Conservation (phyloP, 352 stramenopile species). For the Pythium diclinum region DNA sequence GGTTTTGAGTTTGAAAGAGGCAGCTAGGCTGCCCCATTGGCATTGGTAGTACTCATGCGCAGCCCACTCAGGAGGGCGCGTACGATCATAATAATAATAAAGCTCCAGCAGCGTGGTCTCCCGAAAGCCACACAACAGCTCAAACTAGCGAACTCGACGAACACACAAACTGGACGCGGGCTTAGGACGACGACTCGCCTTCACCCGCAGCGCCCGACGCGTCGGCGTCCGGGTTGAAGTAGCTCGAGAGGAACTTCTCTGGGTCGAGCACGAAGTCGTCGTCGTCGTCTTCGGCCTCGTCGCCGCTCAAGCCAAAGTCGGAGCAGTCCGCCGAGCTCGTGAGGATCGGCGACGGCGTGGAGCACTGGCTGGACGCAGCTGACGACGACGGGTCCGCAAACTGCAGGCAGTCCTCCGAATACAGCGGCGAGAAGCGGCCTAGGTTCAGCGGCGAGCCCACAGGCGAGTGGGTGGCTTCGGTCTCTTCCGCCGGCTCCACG, state of each 20-base stretch:
- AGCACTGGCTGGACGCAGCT: conserved; percentile 15
- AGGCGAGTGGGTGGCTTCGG: background rate
- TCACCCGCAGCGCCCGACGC: background rate
- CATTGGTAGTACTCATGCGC: conserved; percentile 9
- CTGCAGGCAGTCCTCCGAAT: conserved; percentile 23
- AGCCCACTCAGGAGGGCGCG: background rate
- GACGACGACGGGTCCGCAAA: conserved; percentile 17
- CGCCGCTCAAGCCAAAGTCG: conserved; percentile 33
- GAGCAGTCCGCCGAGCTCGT: conserved; percentile 23
- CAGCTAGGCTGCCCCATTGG: conserved; percentile 17
- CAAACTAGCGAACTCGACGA: conserved; percentile 19
- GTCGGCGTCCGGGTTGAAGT: conserved; percentile 47
- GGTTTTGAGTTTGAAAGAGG: conserved; percentile 5
- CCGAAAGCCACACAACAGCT: conserved; percentile 23
- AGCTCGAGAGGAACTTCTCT: conserved; percentile 85
- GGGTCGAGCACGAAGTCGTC: conserved; percentile 85
- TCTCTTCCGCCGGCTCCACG: conserved; percentile 3
- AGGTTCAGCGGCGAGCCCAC: conserved; percentile 23
- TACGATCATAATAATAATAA: conserved; percentile 38
- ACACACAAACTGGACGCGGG: conserved; percentile 6
- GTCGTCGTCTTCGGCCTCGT: conserved; percentile 62
- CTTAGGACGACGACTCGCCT: background rate
- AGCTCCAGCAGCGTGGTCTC: conserved; percentile 25
- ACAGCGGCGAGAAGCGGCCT: conserved; percentile 27
- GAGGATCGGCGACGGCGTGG: conserved; percentile 32